phyloP scores from a whole-genome alignment of 805 yeast species.

The Wickerhamiella sergipiensis region DNA sequence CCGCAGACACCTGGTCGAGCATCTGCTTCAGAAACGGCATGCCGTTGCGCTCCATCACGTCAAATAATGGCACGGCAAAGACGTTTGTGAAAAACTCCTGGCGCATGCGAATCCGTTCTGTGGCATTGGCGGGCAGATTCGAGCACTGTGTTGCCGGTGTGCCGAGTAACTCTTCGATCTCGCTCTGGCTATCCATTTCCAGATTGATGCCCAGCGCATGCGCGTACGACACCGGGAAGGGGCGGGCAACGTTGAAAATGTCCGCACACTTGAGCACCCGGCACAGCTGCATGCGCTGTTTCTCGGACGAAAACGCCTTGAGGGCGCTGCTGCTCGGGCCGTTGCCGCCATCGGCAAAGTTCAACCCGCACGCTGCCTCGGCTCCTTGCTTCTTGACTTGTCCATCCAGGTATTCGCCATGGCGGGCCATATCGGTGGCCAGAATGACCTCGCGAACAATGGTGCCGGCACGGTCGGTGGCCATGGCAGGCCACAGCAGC shows the following conservation, averaged over 20 bases:
- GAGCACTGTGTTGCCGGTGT: neutral
- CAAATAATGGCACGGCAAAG: slow-evolving; percentile 71
- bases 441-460: slow-evolving; percentile 29
- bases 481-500: slow-evolving; percentile 37
- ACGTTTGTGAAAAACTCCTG: slow-evolving; percentile 74
- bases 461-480: slow-evolving; percentile 1
- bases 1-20: neutral
- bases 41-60: slow-evolving; percentile 14
- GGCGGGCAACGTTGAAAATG: slow-evolving; percentile 83
- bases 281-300: slow-evolving; percentile 37
- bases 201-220: neutral
- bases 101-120: slow-evolving; percentile 38
- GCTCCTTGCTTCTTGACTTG: neutral
- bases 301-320: slow-evolving; percentile 1
- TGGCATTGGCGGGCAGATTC: neutral
- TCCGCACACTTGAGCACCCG: slow-evolving; percentile 87
- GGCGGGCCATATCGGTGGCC: slow-evolving; percentile 91
- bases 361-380: neutral
- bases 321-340: neutral
- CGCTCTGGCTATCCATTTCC: slow-evolving; percentile 1
- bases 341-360: neutral
- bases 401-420: slow-evolving; percentile 49
- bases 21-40: neutral
- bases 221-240: slow-evolving; percentile 25
- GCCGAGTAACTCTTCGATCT: neutral